phyloP scores from a whole-genome alignment of 768 basidiomycete genomes.

The Hemileccinum impolitum region DNA sequence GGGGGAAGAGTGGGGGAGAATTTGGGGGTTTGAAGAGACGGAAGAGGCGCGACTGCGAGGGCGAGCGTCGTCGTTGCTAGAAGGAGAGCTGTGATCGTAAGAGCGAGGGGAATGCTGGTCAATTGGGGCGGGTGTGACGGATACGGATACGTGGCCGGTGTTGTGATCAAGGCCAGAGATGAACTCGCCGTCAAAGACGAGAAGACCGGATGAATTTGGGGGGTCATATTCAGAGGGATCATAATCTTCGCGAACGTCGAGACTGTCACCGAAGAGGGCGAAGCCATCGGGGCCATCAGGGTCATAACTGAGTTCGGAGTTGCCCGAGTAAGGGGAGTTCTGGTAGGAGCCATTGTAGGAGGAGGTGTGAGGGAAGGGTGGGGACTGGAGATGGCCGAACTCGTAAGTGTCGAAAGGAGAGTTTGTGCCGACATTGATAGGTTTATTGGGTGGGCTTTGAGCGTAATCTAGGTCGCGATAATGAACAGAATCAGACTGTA shows the following conservation, averaged over 20 bases:
- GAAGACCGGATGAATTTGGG: constrained; percentile 45
- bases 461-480: constrained; percentile 28
- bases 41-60: constrained; percentile 63
- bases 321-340: constrained; percentile 65
- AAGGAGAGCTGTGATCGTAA: constrained; percentile 64
- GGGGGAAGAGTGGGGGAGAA: constrained; percentile 47
- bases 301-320: constrained; percentile 62
- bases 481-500: constrained; percentile 19
- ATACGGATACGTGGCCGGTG: constrained; percentile 35
- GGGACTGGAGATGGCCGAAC: constrained; percentile 32
- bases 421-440: constrained; percentile 16
- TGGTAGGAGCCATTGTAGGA: constrained; percentile 66
- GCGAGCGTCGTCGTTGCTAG: constrained; percentile 53
- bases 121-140: constrained; percentile 34
- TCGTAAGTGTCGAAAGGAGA: constrained; percentile 42
- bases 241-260: constrained; percentile 49
- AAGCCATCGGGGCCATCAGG: constrained; percentile 47
- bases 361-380: constrained; percentile 49
- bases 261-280: constrained; percentile 48
- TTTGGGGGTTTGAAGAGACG: constrained; percentile 53
- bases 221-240: constrained; percentile 72
- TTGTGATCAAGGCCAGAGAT: constrained; percentile 30
- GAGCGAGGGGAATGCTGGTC: constrained; percentile 40
- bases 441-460: constrained; percentile 28
- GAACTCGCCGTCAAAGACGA: constrained; percentile 58